Evolutionary conservation across 129 eudicot species (phyloP).

Genomic region (Apium graveolens): DNA sequence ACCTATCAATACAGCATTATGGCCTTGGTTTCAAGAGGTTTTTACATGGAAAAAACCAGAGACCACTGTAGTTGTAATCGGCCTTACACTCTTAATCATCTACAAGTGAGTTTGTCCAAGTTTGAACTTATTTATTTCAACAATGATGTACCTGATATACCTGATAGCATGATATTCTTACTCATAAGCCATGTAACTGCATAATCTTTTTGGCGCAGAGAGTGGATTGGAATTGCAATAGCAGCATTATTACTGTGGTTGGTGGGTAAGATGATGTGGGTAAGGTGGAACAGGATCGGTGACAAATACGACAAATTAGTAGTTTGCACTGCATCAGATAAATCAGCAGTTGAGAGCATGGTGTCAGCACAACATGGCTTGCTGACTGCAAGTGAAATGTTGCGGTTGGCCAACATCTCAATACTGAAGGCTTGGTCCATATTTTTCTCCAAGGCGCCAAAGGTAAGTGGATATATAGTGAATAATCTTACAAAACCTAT

Average conservation of each 20-base stretch:
- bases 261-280: conserved; percentile 48
- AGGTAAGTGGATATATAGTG: conserved; percentile 28
- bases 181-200: no score
- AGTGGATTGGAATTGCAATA: conserved; percentile 71
- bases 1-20: conserved; percentile 29
- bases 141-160: background rate
- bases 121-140: background rate
- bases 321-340: conserved; percentile 56
- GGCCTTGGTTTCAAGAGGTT: conserved; percentile 45
- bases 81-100: conserved; percentile 38
- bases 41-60: conserved; percentile 63
- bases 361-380: conserved; percentile 87
- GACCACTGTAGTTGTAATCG: conserved; percentile 32
- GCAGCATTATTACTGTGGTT: conserved; percentile 53
- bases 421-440: conserved; percentile 73
- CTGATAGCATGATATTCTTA: background rate
- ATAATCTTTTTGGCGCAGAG: conserved; percentile 30
- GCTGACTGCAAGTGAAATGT: conserved; percentile 33
- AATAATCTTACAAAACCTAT: background rate
- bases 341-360: conserved; percentile 67
- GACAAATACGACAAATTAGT: conserved; percentile 43
- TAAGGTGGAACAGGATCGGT: conserved; percentile 28
- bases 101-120: conserved; percentile 56
- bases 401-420: conserved; percentile 57
- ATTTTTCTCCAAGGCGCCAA: conserved; percentile 48